Evolutionary conservation across 495 filamentous ascomycete genomes (phyloP).

Genomic region (Thermothielavioides terrestris): DNA sequence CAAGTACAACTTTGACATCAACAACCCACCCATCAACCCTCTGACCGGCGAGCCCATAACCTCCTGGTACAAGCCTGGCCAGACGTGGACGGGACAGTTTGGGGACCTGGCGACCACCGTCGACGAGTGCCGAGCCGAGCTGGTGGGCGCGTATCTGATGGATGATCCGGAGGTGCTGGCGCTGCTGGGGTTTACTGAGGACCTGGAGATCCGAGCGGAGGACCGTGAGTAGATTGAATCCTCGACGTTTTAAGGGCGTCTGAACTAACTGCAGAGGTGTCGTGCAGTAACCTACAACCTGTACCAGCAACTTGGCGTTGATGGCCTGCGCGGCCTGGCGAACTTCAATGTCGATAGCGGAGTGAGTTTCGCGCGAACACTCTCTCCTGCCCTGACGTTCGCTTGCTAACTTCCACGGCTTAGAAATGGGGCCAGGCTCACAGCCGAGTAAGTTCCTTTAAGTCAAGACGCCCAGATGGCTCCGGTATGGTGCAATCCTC

Average conservation of each 20-base stretch:
- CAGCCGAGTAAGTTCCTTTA: slow-evolving; percentile 7
- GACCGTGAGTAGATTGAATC: slow-evolving; percentile 29
- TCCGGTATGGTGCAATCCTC: too few relatives aligned
- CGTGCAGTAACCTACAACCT: slow-evolving; percentile 40
- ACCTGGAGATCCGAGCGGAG: slow-evolving; percentile 25
- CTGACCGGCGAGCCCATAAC: slow-evolving; percentile 34
- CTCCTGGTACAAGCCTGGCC: slow-evolving; percentile 39
- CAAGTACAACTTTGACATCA: slow-evolving; percentile 39
- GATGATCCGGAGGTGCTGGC: slow-evolving; percentile 31
- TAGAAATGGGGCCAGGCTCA: slow-evolving; percentile 44
- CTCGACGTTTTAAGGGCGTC: too few relatives aligned
- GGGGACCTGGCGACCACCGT: slow-evolving; percentile 36
- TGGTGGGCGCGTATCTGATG: slow-evolving; percentile 37
- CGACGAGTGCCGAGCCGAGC: slow-evolving; percentile 43
- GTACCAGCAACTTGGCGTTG: slow-evolving; percentile 37
- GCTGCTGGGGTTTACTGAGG: slow-evolving; percentile 34
- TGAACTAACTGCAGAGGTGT: background rate
- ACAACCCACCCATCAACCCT: slow-evolving; percentile 36
- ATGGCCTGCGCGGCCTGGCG: slow-evolving; percentile 36
- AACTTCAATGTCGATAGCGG: slow-evolving; percentile 38
- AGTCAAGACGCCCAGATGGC: background rate
- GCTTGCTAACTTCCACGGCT: background rate
- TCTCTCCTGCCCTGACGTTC: too few relatives aligned
- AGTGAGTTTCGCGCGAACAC: background rate
- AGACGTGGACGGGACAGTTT: slow-evolving; percentile 43